A percentile compares a stretch with the other conserved stretches of the same genome.
Evolutionary conservation across 2,329 filamentous ascomycete species (phyloP).

Genomic region (Lachnellula occidentalis): DNA sequence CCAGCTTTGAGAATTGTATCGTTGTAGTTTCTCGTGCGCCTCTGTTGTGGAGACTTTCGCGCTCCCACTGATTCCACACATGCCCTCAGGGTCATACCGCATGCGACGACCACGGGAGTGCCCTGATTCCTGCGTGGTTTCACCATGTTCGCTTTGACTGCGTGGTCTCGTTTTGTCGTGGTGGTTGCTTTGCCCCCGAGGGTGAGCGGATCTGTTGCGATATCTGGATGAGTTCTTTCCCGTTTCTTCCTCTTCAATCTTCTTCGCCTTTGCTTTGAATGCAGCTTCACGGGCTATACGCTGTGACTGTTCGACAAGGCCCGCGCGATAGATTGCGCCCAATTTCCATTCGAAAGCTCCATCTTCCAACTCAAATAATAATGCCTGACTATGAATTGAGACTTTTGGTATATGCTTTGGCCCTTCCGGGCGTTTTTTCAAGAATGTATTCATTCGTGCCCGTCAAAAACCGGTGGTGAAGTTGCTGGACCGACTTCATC

Average conservation of each 20-base stretch:
- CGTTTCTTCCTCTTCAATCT: conserved; percentile 66
- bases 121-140: conserved; percentile 15
- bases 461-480: conserved; percentile 89
- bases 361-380: conserved; percentile 91
- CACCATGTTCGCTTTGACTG: conserved; percentile 31
- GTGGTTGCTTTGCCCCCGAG: conserved; percentile 27
- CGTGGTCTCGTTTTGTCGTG: conserved; percentile 20
- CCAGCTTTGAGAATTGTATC: conserved; percentile 86
- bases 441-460: conserved; percentile 84
- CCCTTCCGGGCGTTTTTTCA: conserved; percentile 73
- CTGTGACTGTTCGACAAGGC: conserved; percentile 84
- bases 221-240: conserved; percentile 47
- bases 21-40: conserved; percentile 68
- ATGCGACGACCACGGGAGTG: conserved; percentile 40
- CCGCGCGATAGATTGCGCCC: conserved; percentile 86
- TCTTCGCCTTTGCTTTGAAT: conserved; percentile 81
- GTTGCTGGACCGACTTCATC: conserved; percentile 78
- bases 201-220: conserved; percentile 47
- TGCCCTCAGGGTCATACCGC: conserved; percentile 76
- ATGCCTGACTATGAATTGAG: conserved; percentile 71
- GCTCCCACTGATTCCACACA: conserved; percentile 63
- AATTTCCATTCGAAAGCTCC: conserved; percentile 97
- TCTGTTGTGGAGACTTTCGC: conserved; percentile 70
- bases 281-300: conserved; percentile 85
- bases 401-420: conserved; percentile 85